Percentiles rank a stretch among this genome's conserved stretches.
Conservation (phyloP, 805 yeast species). For the Ogataea wickerhamii region DNA sequence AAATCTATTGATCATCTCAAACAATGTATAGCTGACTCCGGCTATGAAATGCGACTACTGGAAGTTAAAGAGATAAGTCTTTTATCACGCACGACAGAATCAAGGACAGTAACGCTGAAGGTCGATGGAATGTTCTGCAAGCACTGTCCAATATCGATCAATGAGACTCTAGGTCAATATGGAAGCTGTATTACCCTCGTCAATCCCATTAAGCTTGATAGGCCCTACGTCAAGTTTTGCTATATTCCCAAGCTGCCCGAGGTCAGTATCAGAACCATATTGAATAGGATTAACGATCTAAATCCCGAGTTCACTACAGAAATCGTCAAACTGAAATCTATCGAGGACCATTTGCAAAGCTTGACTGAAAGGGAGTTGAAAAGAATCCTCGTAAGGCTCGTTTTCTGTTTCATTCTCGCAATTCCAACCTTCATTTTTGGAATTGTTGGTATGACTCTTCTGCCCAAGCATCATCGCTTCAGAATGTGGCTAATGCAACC, state of each 20-base stretch:
- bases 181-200: constrained; percentile 55
- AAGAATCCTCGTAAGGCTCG: constrained; percentile 43
- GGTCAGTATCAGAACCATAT: constrained; percentile 53
- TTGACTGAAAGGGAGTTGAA: constrained; percentile 48
- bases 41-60: constrained; percentile 57
- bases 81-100: constrained; percentile 43
- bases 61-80: constrained; percentile 42
- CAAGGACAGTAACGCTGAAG: constrained; percentile 55
- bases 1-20: constrained; percentile 39
- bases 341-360: constrained; percentile 59
- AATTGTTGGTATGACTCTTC: constrained; percentile 62
- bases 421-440: constrained; percentile 67
- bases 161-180: constrained; percentile 43
- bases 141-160: constrained; percentile 60
- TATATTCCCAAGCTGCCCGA: constrained; percentile 56
- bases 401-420: constrained; percentile 50
- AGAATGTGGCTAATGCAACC: constrained; percentile 58
- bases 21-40: constrained; percentile 58
- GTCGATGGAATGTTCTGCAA: constrained; percentile 68
- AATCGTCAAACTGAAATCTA: constrained; percentile 49
- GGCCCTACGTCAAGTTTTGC: constrained; percentile 60
- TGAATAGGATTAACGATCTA: constrained; percentile 45
- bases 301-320: constrained; percentile 46
- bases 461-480: constrained; percentile 40
- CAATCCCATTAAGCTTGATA: constrained; percentile 48